Evolutionary conservation across 2,329 filamentous ascomycete genomes (phyloP), one percentile per base, ranked within the genome.

Genomic region (Claviceps maximensis): DNA sequence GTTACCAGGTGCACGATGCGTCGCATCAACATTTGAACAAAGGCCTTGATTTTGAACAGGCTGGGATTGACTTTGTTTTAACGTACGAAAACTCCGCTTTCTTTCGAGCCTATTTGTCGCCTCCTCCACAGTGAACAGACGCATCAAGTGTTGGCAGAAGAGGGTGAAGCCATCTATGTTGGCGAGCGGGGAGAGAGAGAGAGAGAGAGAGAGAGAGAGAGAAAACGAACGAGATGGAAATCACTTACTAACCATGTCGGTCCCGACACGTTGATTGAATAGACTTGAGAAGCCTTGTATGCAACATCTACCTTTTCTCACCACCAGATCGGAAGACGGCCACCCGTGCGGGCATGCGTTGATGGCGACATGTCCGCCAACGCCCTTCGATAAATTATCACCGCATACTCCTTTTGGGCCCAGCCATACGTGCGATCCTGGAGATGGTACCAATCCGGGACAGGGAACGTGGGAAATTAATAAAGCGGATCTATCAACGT

Each of bases 251-350:
- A 75, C 73, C 64, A 66, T 67, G 65, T 62, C 65, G 65, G 60
- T 62, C 65, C 66, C 62, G 31, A 58, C 64, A 62, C 60, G 61
- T 60, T 58, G 58, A 54, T 68, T 58, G 61, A 78, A 77, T 85
- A 87, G 78, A 65, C 86, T 95, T 68, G 90, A 96, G 74, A 86
- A 85, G 66, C 88, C 90, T 51, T 97, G 93, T 75, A 94, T 95
- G 80, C 83, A 89, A 61, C 89, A 95, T 69, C 78, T 91, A 71
- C 87, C 89, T 60, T 87, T 84, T 70, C 76, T 95, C 56, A 74
- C 90, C 59, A 83, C 82, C 61, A 71, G 76, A 60, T 70, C 74
- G 52, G 74, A 81, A 53, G 73, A 78, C 51, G 78, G 78, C 59
- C 80, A 85, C 54, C 76, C 87, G 44, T 91, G 87, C 58, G 93